Evolutionary conservation across 306 rosid genomes (phyloP).

Genomic region (Quercus gilva): DNA sequence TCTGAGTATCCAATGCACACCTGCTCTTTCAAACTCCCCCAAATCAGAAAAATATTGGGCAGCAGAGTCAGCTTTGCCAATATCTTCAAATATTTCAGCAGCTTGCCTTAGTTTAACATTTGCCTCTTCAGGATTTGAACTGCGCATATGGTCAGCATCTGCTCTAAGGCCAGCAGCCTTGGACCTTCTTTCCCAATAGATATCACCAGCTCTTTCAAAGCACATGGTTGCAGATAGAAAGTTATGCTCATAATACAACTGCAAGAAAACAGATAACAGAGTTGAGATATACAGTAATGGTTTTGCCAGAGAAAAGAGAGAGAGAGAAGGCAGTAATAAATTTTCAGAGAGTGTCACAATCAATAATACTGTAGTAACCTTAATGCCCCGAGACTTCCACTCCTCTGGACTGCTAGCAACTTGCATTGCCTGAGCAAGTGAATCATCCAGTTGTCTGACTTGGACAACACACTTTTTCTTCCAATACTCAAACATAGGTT

Average conservation of each 20-base stretch:
- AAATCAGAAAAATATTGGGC: conserved; percentile 65
- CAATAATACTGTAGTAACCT: conserved; percentile 33
- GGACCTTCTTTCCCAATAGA: conserved; percentile 69
- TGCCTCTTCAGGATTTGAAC: conserved; percentile 42
- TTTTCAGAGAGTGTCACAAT: not conserved
- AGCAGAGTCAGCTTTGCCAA: conserved; percentile 60
- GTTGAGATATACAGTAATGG: not conserved
- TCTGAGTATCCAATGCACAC: conserved; percentile 28
- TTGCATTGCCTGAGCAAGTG: conserved; percentile 73
- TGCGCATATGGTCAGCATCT: conserved; percentile 41
- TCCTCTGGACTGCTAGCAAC: conserved; percentile 73
- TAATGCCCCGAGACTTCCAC: conserved; percentile 74
- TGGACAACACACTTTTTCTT: conserved; percentile 58
- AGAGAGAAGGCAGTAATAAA: not conserved
- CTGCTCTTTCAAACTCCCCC: conserved; percentile 67
- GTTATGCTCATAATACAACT: conserved; percentile 61
- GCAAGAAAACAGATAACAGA: conserved; percentile 4
- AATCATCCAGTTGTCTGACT: conserved; percentile 55
- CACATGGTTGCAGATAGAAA: conserved; percentile 74
- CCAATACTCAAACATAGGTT: conserved; percentile 76
- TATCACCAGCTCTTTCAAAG: conserved; percentile 71
- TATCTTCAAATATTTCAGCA: conserved; percentile 61
- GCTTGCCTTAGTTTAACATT: conserved; percentile 66
- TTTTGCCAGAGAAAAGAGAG: not conserved
- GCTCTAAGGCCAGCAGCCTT: conserved; percentile 69